phyloP scores from a whole-genome alignment of 2,329 filamentous ascomycete species.

The Emmonsiellopsis sp. region DNA sequence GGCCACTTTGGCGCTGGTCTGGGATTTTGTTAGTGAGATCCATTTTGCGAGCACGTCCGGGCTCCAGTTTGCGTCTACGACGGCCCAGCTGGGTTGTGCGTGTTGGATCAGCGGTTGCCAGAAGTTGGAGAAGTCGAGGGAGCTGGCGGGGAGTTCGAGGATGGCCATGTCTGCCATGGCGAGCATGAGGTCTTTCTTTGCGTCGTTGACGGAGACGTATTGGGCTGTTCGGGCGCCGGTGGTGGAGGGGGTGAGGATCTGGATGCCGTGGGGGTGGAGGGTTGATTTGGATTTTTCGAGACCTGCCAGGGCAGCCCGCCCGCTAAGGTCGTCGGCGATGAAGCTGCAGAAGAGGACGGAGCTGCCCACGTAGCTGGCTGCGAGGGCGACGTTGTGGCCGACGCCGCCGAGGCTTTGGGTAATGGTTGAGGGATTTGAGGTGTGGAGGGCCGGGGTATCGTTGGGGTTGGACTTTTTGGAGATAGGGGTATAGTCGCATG shows the following conservation, averaged over 20 bases:
- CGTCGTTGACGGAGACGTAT: slow-evolving; percentile 84
- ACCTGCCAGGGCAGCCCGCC: slow-evolving; percentile 60
- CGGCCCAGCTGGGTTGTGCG: slow-evolving; percentile 62
- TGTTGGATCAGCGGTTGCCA: slow-evolving; percentile 54
- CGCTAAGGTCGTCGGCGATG: slow-evolving; percentile 70
- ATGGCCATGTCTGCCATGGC: slow-evolving; percentile 96
- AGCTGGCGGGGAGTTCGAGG: slow-evolving; percentile 43
- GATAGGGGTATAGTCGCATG: slow-evolving; percentile 63
- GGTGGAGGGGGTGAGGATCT: slow-evolving; percentile 41
- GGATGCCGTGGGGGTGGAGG: slow-evolving; percentile 57
- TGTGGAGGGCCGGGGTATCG: slow-evolving; percentile 48
- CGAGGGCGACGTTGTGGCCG: slow-evolving; percentile 82
- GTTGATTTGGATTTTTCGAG: slow-evolving; percentile 52
- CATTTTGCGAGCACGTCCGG: slow-evolving; percentile 57
- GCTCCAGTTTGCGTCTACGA: slow-evolving; percentile 84
- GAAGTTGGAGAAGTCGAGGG: slow-evolving; percentile 38
- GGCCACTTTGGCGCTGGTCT: slow-evolving; percentile 50
- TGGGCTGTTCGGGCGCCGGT: slow-evolving; percentile 66
- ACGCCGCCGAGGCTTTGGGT: slow-evolving; percentile 82
- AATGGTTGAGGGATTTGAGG: slow-evolving; percentile 78
- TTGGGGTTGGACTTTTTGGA: slow-evolving; percentile 22
- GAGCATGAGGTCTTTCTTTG: slow-evolving; percentile 71
- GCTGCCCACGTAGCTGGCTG: slow-evolving; percentile 61
- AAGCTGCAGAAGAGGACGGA: slow-evolving; percentile 68
- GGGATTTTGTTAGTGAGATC: slow-evolving; percentile 51